Evolutionary conservation across 257 asterid genomes (phyloP), one percentile per base, ranked within the genome.

Genomic region (Ehretia macrophylla): DNA sequence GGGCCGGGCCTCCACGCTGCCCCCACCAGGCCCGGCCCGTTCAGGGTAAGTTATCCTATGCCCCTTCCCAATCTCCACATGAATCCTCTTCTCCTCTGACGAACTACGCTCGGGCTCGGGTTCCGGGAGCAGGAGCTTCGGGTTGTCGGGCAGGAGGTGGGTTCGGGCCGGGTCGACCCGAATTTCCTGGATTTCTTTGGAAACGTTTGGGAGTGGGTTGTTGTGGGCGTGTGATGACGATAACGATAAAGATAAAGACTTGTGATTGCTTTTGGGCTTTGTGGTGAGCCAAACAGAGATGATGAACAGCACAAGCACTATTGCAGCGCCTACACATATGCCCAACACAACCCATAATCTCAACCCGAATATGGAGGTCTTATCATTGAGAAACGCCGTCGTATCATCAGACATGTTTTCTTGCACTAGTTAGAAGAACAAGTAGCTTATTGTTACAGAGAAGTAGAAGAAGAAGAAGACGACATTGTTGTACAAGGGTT

Each of bases 291-390:
- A 90, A 19, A 90, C 82, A 1, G 96, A 83, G 64, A 85, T 64
- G 42, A 90, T 75, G 64, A 87, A 87, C 66, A 89, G 82, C 11
- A 84, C 40, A 22, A 86, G 59, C 56, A 85, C 96, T 17, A 87
- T 60, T 9, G 87, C 91, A 17, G 90, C 90, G n/a, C 93, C 95
- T n/a, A 87, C 89, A 58, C 93, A 85, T 52, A 90, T 81, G 49
- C 96, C 96, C 49, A 85, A 50, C 8, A 90, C 86, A 0, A 85
- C 95, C 96, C 95, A 80, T 49, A 90, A 72, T 5, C 87, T 86
- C 16, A 90, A 27, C 21, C 96, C 96, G 72, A 90, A 85, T 11
- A 90, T 83, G 4, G 96, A 83, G 59, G 96, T 87, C 62, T 75
- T 70, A 47, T 85, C 76, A 80, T 68, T 87, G 16, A 84, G 75